These are phyloP conservation scores for Ceratopteris richardii DNA, from an alignment of 75 land plant genomes.

Conservation along the genomic window DNA sequence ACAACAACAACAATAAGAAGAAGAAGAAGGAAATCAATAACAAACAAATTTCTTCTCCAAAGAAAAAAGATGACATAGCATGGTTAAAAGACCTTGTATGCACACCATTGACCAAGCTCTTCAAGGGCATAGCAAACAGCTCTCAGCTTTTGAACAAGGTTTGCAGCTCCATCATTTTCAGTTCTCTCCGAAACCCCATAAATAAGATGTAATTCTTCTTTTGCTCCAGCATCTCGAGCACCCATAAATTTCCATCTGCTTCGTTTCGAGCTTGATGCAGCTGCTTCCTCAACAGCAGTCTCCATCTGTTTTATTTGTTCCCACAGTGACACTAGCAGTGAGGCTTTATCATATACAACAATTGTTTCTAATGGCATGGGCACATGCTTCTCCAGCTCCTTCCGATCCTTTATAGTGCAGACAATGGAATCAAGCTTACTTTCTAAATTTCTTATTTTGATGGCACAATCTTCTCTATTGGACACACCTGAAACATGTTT, in stretches of 20 bases:
- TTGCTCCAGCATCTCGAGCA: slow-evolving; percentile 97
- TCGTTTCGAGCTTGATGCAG: slow-evolving; percentile 66
- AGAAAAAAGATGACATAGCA: no score
- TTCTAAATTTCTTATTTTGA: slow-evolving; percentile 94
- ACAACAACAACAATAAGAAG: no score
- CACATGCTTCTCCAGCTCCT: slow-evolving; percentile 93
- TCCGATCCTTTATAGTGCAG: slow-evolving; percentile 91
- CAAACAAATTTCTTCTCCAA: no score
- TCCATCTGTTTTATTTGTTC: slow-evolving; percentile 96
- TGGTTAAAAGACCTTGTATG: slow-evolving; percentile 69
- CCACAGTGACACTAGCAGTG: slow-evolving; percentile 72
- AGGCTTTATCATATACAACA: slow-evolving; percentile 93
- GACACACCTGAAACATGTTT: slow-evolving; percentile 71
- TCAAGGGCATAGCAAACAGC: slow-evolving; percentile 87
- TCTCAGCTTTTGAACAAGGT: slow-evolving; percentile 81
- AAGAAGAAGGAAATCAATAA: no score
- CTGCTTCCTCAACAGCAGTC: slow-evolving; percentile 75
- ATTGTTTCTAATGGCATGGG: slow-evolving; percentile 93
- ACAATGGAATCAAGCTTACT: slow-evolving; percentile 89
- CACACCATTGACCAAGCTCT: slow-evolving; percentile 99
- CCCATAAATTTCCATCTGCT: slow-evolving; percentile 99
- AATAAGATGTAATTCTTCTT: slow-evolving; percentile 85
- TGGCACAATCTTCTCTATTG: slow-evolving; percentile 96
- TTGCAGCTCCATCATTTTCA: slow-evolving; percentile 98
- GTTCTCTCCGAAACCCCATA: slow-evolving; percentile 99